These are phyloP conservation scores for Neurospora sp. DNA, from an alignment of 495 filamentous ascomycete species.

Conservation along the genomic window DNA sequence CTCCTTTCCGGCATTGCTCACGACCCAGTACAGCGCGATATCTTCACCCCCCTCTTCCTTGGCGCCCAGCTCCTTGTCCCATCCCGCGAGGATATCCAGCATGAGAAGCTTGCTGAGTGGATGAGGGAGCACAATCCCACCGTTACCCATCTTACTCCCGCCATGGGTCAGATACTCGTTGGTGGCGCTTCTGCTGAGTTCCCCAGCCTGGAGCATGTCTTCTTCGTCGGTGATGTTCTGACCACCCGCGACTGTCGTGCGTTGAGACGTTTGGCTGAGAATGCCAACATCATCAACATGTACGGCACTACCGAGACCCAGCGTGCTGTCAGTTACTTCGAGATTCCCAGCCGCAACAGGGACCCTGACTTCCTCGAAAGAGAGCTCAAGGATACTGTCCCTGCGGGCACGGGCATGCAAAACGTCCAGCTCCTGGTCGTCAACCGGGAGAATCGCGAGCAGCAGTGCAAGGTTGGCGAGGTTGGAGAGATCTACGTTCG, in stretches of 20 bases:
- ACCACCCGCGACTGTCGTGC: slow-evolving; percentile 79
- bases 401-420: slow-evolving; percentile 82
- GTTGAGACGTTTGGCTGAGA: slow-evolving; percentile 66
- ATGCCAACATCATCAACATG: slow-evolving; percentile 79
- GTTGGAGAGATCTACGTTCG: slow-evolving; percentile 83
- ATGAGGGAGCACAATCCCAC: slow-evolving; percentile 70
- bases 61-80: slow-evolving; percentile 77
- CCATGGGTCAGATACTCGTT: slow-evolving; percentile 92
- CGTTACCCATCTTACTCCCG: slow-evolving; percentile 86
- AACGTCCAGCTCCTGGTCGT: slow-evolving; percentile 91
- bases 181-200: slow-evolving; percentile 74
- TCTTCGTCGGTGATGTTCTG: slow-evolving; percentile 90
- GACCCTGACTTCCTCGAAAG: slow-evolving; percentile 60
- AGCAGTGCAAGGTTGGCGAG: slow-evolving; percentile 71
- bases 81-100: slow-evolving; percentile 72
- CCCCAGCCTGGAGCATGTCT: slow-evolving; percentile 65
- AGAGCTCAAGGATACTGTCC: slow-evolving; percentile 64
- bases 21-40: slow-evolving; percentile 86
- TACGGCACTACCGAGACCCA: slow-evolving; percentile 90
- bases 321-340: slow-evolving; percentile 76
- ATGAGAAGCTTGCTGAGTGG: slow-evolving; percentile 87
- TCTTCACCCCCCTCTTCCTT: slow-evolving; percentile 88
- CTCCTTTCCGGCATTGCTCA: slow-evolving; percentile 80
- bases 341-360: slow-evolving; percentile 59
- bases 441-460: slow-evolving; percentile 60